Evolutionary conservation across 768 basidiomycete species (phyloP), one percentile per base, ranked within the genome.

Genomic region (Astraeus odoratus): DNA sequence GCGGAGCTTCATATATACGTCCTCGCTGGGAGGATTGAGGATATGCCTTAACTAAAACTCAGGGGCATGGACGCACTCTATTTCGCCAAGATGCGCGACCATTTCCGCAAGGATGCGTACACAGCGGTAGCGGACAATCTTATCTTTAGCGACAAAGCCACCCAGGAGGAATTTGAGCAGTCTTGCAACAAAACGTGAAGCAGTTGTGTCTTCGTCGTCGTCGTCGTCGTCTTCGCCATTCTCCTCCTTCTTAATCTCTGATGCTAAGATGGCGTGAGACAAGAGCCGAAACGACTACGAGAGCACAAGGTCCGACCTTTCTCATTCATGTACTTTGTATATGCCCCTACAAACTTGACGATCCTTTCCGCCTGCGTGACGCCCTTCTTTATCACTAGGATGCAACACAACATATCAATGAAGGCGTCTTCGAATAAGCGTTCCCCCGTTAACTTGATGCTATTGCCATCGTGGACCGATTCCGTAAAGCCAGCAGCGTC

Each of bases 121-220:
- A 25, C 81, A 81, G 16, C 94, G 80, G 58, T 81, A 95, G 5
- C 94, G 77, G 30, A 89, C 81, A 34, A 72, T 73, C 66, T 94
- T 97, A 67, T 95, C 90, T 61, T 92, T 95, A 3, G 91, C 83
- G 15, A 69, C 54, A 62, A 91, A 90, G 3, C 91, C 93, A 47
- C 74, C 74, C 48, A 92, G 67, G 23, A 95, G 72, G 57, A 81
- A 89, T 39, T 75, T 75, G 34, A 93, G 67, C 7, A 92, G 66
- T 31, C 77, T 72, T 3, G 76, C 65, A 1, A 83, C 68, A 56
- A 94, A 87, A 49, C 89, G 72, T 0, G 87, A 74, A 0, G 79
- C 73, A 0, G 81, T 64, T 0, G 83, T 85, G 4, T 88, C 84
- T 19, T 86, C 82, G 15, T 81, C 77, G 9, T 76, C 70, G 12